Conservation (phyloP, 202 grass and related monocot genomes). For the Elaeis oleifera region DNA sequence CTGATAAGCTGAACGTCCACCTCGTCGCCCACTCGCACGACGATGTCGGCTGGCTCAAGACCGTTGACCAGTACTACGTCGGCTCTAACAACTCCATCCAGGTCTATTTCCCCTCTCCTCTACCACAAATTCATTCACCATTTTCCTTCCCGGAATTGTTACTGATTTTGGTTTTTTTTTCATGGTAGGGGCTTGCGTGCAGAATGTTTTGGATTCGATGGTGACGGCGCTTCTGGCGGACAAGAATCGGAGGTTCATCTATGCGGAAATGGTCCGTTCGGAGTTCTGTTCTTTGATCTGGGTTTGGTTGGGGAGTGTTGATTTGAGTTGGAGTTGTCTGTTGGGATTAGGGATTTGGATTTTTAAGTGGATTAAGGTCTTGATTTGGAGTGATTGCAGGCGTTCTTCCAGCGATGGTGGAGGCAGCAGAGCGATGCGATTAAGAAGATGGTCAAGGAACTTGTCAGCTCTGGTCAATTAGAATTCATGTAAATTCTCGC, state of each 20-base stretch:
- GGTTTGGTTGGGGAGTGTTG: constrained; percentile 2
- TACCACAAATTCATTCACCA: not conserved
- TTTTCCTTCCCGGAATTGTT: not conserved
- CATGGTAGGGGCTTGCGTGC: constrained; percentile 34
- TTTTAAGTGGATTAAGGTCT: not conserved
- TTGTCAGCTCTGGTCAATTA: constrained; percentile 34
- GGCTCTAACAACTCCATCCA: constrained; percentile 28
- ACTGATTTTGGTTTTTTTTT: constrained; percentile 1
- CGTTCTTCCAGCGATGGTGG: constrained; percentile 51
- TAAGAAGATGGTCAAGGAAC: constrained; percentile 28
- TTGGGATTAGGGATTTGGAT: not conserved
- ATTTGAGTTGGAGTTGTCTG: constrained; percentile 10
- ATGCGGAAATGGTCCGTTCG: constrained; percentile 29
- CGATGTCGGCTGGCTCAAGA: constrained; percentile 45
- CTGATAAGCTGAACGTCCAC: constrained; percentile 42
- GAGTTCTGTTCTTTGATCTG: not conserved
- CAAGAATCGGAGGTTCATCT: constrained; percentile 44
- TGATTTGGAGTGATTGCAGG: constrained; percentile 16
- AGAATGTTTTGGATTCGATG: constrained; percentile 51
- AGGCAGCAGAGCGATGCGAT: constrained; percentile 31
- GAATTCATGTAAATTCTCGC: constrained; percentile 37
- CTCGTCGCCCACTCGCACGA: constrained; percentile 44
- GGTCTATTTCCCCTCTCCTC: not conserved
- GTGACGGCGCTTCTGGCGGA: constrained; percentile 31
- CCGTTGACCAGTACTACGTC: constrained; percentile 26